Evolutionary conservation across 805 yeast genomes (phyloP).

Genomic region (Soucietia sequanensis): DNA sequence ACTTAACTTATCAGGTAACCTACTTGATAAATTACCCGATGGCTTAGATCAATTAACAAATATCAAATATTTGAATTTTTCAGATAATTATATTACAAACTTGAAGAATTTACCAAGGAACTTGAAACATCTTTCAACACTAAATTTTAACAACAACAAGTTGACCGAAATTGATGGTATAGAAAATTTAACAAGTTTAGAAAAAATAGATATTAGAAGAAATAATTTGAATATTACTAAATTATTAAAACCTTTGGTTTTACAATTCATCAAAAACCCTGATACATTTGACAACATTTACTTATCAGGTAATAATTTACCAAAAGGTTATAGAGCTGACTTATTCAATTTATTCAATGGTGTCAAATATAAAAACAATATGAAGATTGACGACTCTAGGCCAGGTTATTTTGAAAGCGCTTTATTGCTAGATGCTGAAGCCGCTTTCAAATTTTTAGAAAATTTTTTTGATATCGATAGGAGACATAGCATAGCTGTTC

Average conservation of each 20-base stretch:
- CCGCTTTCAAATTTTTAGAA: slow-evolving; percentile 43
- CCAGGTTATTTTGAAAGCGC: slow-evolving; percentile 65
- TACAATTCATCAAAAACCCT: slow-evolving; percentile 28
- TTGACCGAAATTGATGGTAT: slow-evolving; percentile 42
- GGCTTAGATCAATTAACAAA: slow-evolving; percentile 49
- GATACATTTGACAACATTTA: slow-evolving; percentile 40
- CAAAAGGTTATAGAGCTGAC: slow-evolving; percentile 51
- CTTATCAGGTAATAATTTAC: slow-evolving; percentile 41
- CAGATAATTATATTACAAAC: slow-evolving; percentile 40
- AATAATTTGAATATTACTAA: slow-evolving; percentile 39
- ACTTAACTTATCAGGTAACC: slow-evolving; percentile 57
- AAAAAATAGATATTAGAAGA: slow-evolving; percentile 53
- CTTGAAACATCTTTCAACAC: slow-evolving; percentile 37
- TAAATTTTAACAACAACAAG: slow-evolving; percentile 52
- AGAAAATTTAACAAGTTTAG: slow-evolving; percentile 41
- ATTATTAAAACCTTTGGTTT: slow-evolving; percentile 33
- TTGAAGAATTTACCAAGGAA: slow-evolving; percentile 34
- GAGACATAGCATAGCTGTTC: neutral
- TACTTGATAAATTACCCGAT: slow-evolving; percentile 49
- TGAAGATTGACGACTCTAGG: slow-evolving; percentile 57
- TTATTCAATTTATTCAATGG: slow-evolving; percentile 58
- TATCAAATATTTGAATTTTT: slow-evolving; percentile 45
- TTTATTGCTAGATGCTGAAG: slow-evolving; percentile 49
- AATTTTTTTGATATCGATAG: slow-evolving; percentile 23
- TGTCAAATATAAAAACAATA: slow-evolving; percentile 42